A percentile compares a stretch with the other conserved stretches of the same genome.
Evolutionary conservation across 805 yeast species (phyloP).

Genomic region (Hanseniaspora guilliermondii): DNA sequence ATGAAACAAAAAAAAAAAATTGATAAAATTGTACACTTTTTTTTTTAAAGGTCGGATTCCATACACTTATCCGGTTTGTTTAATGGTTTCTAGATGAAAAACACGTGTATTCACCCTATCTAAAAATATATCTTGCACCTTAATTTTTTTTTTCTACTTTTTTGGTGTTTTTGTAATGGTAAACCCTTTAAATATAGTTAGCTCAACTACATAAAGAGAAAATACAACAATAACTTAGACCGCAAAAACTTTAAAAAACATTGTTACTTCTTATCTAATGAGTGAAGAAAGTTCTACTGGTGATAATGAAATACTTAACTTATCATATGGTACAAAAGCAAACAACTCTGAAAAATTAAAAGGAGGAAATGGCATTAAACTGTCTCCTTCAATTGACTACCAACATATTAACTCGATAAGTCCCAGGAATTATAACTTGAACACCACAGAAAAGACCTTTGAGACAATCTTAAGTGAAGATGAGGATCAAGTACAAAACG

Average conservation of each 20-base stretch:
- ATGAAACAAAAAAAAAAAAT: too few relatives aligned
- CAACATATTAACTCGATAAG: neutral
- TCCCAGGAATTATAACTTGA: neutral
- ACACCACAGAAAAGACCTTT: constrained; percentile 8
- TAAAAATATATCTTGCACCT: too few relatives aligned
- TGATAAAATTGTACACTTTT: too few relatives aligned
- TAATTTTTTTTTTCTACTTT: too few relatives aligned
- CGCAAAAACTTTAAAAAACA: neutral
- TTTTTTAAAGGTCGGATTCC: too few relatives aligned
- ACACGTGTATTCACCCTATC: too few relatives aligned
- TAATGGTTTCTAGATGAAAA: too few relatives aligned
- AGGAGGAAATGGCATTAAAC: neutral
- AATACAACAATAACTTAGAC: too few relatives aligned
- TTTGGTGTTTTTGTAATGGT: too few relatives aligned
- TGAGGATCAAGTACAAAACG: neutral
- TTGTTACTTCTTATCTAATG: neutral
- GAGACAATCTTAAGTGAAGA: constrained; percentile 11
- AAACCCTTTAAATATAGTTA: too few relatives aligned
- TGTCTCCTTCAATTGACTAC: constrained; percentile 9
- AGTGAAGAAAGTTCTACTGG: neutral
- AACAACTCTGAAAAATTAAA: neutral
- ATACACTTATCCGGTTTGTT: too few relatives aligned
- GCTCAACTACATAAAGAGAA: too few relatives aligned
- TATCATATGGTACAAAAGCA: neutral
- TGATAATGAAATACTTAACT: neutral